phyloP scores from a whole-genome alignment of 768 basidiomycete genomes.

The Rhodotorula sphaerocarpa region DNA sequence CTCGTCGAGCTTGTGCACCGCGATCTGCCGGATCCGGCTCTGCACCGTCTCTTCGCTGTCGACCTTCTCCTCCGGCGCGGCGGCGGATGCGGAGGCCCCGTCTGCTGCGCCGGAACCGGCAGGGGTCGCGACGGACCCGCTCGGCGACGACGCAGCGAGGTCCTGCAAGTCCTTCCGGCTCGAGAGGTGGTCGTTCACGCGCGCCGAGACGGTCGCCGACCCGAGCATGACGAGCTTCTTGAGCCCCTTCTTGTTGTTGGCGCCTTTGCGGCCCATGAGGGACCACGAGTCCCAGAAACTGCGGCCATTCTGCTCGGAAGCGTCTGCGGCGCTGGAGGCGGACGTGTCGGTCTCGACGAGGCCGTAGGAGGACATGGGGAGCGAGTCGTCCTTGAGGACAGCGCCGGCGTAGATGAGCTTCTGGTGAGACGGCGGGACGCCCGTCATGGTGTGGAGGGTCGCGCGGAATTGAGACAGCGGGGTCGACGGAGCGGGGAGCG shows the following conservation, averaged over 20 bases:
- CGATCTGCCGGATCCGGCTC: constrained; percentile 22
- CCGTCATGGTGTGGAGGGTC: constrained; percentile 64
- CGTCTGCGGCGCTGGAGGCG: background rate
- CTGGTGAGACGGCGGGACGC: constrained; percentile 61
- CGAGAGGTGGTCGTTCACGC: constrained; percentile 30
- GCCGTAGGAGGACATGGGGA: constrained; percentile 44
- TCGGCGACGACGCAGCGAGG: constrained; percentile 3
- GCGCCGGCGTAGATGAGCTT: constrained; percentile 76
- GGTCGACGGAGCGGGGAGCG: constrained; percentile 55
- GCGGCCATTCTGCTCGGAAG: background rate
- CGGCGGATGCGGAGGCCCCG: background rate
- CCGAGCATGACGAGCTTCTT: constrained; percentile 35
- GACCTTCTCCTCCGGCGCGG: constrained; percentile 14
- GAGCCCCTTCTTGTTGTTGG: constrained; percentile 8
- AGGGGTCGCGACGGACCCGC: background rate
- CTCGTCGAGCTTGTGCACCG: constrained; percentile 11
- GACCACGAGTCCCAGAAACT: constrained; percentile 31
- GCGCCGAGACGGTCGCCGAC: constrained; percentile 19
- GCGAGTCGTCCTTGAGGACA: constrained; percentile 73
- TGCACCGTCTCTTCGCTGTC: constrained; percentile 11
- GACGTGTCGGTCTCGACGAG: constrained; percentile 15
- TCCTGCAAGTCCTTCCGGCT: constrained; percentile 21
- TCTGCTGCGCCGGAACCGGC: background rate
- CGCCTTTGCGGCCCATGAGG: background rate
- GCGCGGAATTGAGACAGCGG: constrained; percentile 55